These are phyloP conservation scores for Solanum piurae DNA, from an alignment of 257 asterid species.

Conservation along the genomic window DNA sequence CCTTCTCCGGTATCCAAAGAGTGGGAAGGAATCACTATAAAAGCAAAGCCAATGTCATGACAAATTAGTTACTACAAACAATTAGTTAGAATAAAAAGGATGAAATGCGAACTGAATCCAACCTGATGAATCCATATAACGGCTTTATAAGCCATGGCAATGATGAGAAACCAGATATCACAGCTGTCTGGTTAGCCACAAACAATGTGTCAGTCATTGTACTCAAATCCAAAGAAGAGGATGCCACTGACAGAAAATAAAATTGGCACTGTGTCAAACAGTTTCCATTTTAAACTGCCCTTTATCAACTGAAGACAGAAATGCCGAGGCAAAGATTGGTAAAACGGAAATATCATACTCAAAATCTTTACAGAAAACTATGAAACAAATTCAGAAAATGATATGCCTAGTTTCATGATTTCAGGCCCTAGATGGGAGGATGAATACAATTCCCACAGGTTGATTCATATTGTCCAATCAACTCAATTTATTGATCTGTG, in stretches of 20 bases:
- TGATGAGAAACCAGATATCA: constrained; percentile 78
- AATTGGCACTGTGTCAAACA: neutral
- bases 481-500: neutral
- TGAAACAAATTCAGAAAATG: neutral
- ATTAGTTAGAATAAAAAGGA: constrained; percentile 5
- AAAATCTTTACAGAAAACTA: neutral
- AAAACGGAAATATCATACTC: neutral
- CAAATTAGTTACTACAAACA: neutral
- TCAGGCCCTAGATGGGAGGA: neutral
- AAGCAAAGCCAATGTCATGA: neutral
- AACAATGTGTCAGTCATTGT: constrained; percentile 29
- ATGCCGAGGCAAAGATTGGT: neutral
- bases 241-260: neutral
- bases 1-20: constrained; percentile 91
- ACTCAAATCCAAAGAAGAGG: neutral
- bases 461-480: neutral
- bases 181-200: constrained; percentile 77
- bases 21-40: constrained; percentile 81
- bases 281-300: neutral
- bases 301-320: neutral
- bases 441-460: neutral
- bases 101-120: constrained; percentile 4
- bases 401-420: neutral
- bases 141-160: constrained; percentile 97
- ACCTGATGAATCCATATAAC: constrained; percentile 94